phyloP scores from a whole-genome alignment of 106 monocot genomes.

The Xerophyta viscosa region DNA sequence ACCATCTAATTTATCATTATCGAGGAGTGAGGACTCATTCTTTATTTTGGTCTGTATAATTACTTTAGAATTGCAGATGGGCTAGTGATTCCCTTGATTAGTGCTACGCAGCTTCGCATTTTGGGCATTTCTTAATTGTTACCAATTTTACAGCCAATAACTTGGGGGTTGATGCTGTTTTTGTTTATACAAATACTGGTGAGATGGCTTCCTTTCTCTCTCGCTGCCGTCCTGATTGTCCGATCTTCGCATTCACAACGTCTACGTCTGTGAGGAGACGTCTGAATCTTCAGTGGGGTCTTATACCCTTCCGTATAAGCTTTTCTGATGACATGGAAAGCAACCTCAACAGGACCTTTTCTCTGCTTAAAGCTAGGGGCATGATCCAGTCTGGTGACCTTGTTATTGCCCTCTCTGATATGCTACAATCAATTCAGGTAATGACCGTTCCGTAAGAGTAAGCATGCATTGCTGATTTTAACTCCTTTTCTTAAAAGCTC shows the following conservation, averaged over 20 bases:
- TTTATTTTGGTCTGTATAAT: too few species aligned
- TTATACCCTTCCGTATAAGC: slow-evolving; percentile 88
- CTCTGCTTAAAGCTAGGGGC: slow-evolving; percentile 85
- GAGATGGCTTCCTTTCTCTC: slow-evolving; percentile 92
- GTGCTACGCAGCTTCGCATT: too few species aligned
- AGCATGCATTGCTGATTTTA: too few species aligned
- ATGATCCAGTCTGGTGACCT: slow-evolving; percentile 94
- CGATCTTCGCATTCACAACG: slow-evolving; percentile 92
- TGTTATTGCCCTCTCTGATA: slow-evolving; percentile 67
- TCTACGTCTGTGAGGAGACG: slow-evolving; percentile 70
- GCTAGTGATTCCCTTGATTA: background rate
- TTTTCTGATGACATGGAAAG: slow-evolving; percentile 96
- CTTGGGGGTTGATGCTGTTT: slow-evolving; percentile 67
- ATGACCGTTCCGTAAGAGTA: slow-evolving; percentile 53
- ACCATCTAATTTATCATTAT: too few species aligned
- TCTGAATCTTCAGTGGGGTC: slow-evolving; percentile 94
- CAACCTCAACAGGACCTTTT: slow-evolving; percentile 92
- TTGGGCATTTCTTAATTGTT: background rate
- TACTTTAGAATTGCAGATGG: too few species aligned
- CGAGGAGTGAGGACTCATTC: too few species aligned
- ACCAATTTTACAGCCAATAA: slow-evolving; percentile 44
- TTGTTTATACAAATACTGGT: slow-evolving; percentile 70
- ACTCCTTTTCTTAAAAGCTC: too few species aligned
- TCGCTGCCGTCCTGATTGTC: slow-evolving; percentile 93
- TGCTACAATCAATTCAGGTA: slow-evolving; percentile 75